A percentile compares a stretch with the other conserved stretches of the same genome.
Evolutionary conservation across 495 filamentous ascomycete species (phyloP).

Genomic region (Hypoxylon fuscum): DNA sequence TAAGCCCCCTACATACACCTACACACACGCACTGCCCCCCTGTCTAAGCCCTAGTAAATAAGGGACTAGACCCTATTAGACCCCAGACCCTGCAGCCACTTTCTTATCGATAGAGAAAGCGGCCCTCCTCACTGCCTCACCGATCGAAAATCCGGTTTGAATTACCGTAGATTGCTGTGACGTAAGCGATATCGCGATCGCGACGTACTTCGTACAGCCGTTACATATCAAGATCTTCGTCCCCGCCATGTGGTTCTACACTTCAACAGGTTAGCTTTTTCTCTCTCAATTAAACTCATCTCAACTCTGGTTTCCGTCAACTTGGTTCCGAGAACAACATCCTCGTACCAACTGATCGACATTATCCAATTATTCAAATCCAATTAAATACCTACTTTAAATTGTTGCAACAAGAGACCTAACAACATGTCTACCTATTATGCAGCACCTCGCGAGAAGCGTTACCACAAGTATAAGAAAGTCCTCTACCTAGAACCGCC

Average conservation of each 20-base stretch:
- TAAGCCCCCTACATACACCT: background rate
- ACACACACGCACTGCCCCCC: conserved; percentile 2
- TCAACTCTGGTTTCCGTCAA: background rate
- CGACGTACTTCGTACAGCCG: background rate
- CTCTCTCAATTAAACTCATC: background rate
- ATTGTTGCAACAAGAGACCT: conserved; percentile 10
- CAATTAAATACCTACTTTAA: background rate
- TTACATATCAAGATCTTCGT: conserved; percentile 23
- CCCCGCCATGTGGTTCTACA: conserved; percentile 42
- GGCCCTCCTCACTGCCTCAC: background rate
- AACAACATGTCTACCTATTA: conserved; percentile 44
- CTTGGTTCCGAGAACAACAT: conserved; percentile 3
- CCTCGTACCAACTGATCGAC: conserved; percentile 4
- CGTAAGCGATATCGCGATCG: conserved; percentile 32
- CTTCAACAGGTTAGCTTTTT: conserved; percentile 43
- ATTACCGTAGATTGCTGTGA: conserved; percentile 35
- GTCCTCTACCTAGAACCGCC: conserved; percentile 58
- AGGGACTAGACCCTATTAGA: conserved; percentile 15
- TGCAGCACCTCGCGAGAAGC: conserved; percentile 41
- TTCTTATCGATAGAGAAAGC: conserved; percentile 30
- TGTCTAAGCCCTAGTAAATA: conserved; percentile 7
- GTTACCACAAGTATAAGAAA: conserved; percentile 52
- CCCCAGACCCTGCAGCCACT: conserved; percentile 15
- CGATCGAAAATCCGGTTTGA: conserved; percentile 38
- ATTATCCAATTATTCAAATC: conserved; percentile 10